These are phyloP conservation scores for Candida incommunis DNA, from an alignment of 805 yeast genomes.

Conservation along the genomic window DNA sequence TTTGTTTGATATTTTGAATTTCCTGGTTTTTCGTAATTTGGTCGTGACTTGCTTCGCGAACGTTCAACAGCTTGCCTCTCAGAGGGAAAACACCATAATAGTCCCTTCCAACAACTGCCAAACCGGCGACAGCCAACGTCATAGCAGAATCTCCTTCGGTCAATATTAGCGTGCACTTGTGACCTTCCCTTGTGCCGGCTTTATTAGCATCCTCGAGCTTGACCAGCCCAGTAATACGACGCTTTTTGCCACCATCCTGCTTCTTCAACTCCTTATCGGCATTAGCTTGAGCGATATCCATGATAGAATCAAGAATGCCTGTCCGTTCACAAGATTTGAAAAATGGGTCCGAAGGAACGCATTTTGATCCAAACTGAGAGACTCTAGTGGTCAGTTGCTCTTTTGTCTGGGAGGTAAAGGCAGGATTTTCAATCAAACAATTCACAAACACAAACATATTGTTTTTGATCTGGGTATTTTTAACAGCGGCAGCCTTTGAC, in stretches of 20 bases:
- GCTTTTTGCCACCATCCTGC: constrained; percentile 73
- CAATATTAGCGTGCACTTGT: constrained; percentile 79
- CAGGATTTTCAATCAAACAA: constrained; percentile 90
- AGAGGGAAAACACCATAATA: constrained; percentile 90
- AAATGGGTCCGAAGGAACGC: constrained; percentile 63
- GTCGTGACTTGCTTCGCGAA: constrained; percentile 93
- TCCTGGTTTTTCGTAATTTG: constrained; percentile 88
- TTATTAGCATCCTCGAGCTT: constrained; percentile 90
- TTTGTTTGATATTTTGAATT: constrained; percentile 88
- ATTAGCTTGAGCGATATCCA: constrained; percentile 74
- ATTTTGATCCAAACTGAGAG: constrained; percentile 78
- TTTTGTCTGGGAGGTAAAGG: constrained; percentile 94
- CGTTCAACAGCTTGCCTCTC: constrained; percentile 89
- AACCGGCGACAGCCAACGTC: constrained; percentile 83
- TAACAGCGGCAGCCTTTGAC: constrained; percentile 52
- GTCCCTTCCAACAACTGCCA: constrained; percentile 91
- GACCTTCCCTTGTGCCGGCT: constrained; percentile 89
- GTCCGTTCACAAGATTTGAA: constrained; percentile 61
- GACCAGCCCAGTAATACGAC: constrained; percentile 74
- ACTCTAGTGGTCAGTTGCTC: constrained; percentile 87
- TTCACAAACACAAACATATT: constrained; percentile 85
- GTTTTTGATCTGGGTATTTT: constrained; percentile 78
- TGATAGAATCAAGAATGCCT: constrained; percentile 51
- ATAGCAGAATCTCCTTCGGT: constrained; percentile 97
- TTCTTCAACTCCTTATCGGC: constrained; percentile 79